Evolutionary conservation across 1,284 basidiomycete species (phyloP), one percentile per base, ranked within the genome.

Genomic region (Tilletia caries): DNA sequence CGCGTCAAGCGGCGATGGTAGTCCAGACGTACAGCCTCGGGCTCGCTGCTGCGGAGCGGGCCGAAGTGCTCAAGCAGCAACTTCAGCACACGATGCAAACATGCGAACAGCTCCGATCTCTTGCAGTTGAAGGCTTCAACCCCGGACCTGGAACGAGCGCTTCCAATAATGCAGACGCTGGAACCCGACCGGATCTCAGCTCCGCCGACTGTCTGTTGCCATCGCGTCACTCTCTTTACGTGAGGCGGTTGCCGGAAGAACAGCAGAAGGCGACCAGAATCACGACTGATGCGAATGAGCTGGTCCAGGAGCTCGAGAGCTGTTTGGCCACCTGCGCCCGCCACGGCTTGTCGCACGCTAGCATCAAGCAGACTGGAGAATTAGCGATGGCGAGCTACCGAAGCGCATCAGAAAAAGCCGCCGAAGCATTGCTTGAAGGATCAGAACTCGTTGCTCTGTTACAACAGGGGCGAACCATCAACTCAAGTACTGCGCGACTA

Each of bases 11-110:
- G 33, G 66, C 46, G 23, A 46, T 67, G 37, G 25, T 27, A 5
- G 66, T 67, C 13, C 44, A 44, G 43, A 37, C 66, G 12, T 67
- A 67, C 48, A 67, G 15, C n/a, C 52, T 37, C 23, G 66, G 66
- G 8, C 43, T 67, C n/a, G 27, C 15, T 13, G 66, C 66, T 29
- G 52, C 60, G 4, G 33, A 50, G 25, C 23, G 32, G 20, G 66
- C 60, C 48, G 46, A 32, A 23, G 29, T 20, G 15, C 37, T 67
- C 20, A 44, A 67, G 32, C 60, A 41, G 23, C 13, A 67, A 32
- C 46, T 67, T 4, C 33, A 52, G 34, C 50, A 27, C 8, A 33
- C 46, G 12, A 52, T 6, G n/a, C 33, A 67, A 33, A 10, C 25
- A 3, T 32, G 23, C 25, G 27, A 62, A 8, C 20, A n/a, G 5